phyloP scores from a whole-genome alignment of 208 protist genomes.

The Porcisia hertigi region DNA sequence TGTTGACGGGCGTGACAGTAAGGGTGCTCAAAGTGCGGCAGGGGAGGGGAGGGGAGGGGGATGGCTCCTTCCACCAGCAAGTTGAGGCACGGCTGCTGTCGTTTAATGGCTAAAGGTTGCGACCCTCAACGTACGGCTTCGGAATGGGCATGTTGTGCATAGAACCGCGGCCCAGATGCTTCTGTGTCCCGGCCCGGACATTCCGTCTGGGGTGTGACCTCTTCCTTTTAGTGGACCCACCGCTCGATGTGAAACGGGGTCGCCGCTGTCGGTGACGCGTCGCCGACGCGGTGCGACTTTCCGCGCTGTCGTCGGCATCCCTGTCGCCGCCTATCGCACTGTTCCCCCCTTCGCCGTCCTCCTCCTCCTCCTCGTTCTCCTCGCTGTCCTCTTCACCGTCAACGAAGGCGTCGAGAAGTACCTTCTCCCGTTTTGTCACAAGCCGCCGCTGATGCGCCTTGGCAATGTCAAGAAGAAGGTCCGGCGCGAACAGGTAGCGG shows the following conservation, averaged over 20 bases:
- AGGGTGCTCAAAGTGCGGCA: slow-evolving; percentile 50
- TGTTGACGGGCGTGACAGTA: not conserved
- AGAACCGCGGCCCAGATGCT: slow-evolving; percentile 70
- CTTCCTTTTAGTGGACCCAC: slow-evolving; percentile 5
- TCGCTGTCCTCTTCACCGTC: slow-evolving; percentile 49
- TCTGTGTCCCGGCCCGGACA: slow-evolving; percentile 46
- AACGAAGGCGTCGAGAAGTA: slow-evolving; percentile 73
- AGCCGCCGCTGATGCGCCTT: slow-evolving; percentile 74
- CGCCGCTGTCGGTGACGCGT: not conserved
- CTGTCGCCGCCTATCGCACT: not conserved
- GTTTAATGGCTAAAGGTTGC: slow-evolving; percentile 33
- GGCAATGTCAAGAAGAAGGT: slow-evolving; percentile 80
- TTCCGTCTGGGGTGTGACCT: slow-evolving; percentile 1
- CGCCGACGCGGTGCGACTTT: not conserved
- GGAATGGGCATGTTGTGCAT: slow-evolving; percentile 82
- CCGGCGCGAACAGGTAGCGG: slow-evolving; percentile 81
- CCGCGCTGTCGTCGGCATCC: not conserved
- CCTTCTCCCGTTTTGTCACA: slow-evolving; percentile 61
- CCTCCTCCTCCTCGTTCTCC: slow-evolving; percentile 21
- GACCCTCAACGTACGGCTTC: slow-evolving; percentile 79
- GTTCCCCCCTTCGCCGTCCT: slow-evolving; percentile 6
- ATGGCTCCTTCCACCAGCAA: slow-evolving; percentile 50
- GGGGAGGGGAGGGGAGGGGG: slow-evolving; percentile 26
- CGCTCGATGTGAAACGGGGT: not conserved
- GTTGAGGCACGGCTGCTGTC: not conserved